Evolutionary conservation across 495 filamentous ascomycete species (phyloP).

Genomic region (Hypoxylon subgilvum): DNA sequence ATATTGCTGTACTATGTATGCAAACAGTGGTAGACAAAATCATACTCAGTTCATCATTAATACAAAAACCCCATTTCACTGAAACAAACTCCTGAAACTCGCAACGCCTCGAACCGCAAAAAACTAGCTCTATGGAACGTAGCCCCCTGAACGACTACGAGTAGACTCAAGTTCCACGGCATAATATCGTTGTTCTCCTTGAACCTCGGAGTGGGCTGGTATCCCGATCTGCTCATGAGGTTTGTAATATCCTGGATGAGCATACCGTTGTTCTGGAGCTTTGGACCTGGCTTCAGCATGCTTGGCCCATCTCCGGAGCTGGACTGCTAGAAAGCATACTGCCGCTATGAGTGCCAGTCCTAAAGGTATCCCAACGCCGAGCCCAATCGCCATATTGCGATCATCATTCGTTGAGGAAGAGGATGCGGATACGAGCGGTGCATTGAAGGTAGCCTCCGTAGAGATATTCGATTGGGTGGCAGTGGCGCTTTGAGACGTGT

Average conservation of each 20-base stretch:
- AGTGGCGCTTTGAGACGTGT: neutral
- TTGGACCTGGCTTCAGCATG: neutral
- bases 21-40: too few relatives aligned
- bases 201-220: neutral
- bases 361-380: slow-evolving; percentile 2
- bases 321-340: neutral
- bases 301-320: neutral
- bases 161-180: neutral
- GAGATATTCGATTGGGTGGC: neutral
- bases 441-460: neutral
- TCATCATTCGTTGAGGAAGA: neutral
- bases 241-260: neutral
- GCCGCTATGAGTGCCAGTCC: slow-evolving; percentile 3
- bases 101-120: neutral
- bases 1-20: too few relatives aligned
- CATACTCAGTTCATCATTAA: too few relatives aligned
- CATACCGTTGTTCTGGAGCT: neutral
- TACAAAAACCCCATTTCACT: too few relatives aligned
- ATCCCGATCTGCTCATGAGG: neutral
- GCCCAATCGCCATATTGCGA: neutral
- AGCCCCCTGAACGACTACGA: neutral
- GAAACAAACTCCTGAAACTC: too few relatives aligned
- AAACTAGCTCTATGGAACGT: too few relatives aligned
- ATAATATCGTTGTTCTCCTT: neutral
- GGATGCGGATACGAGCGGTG: neutral